Conservation (phyloP, 148 eudicot genomes). For the Selenicereus undatus region DNA sequence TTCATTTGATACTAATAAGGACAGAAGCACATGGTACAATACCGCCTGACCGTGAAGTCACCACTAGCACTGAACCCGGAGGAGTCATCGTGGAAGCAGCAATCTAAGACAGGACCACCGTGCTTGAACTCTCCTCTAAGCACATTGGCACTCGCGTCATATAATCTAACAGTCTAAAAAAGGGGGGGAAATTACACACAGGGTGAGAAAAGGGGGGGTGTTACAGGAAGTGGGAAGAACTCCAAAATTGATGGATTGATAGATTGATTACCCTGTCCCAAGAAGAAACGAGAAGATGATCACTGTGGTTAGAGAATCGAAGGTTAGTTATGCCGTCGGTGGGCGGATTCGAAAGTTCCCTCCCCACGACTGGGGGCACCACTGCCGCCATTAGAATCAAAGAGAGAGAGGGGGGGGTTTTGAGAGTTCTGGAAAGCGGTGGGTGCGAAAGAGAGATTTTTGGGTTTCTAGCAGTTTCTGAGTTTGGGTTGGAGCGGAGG, state of each 20-base stretch:
- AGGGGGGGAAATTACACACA: background rate
- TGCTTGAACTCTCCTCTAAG: constrained; percentile 87
- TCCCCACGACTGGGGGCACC: constrained; percentile 49
- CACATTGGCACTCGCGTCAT: constrained; percentile 77
- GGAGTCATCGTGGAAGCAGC: constrained; percentile 91
- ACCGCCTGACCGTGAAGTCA: constrained; percentile 85
- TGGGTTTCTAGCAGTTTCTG: background rate
- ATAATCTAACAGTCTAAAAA: constrained; percentile 71
- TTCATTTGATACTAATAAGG: background rate
- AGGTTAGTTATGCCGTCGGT: constrained; percentile 77
- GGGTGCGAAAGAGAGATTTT: background rate
- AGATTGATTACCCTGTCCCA: constrained; percentile 62
- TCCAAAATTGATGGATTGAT: too few species aligned
- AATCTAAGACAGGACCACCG: constrained; percentile 87
- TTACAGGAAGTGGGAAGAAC: too few species aligned
- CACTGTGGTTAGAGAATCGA: constrained; percentile 76
- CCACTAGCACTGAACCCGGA: constrained; percentile 81
- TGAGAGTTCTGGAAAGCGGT: constrained; percentile 18
- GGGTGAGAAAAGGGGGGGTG: background rate
- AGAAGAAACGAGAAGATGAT: constrained; percentile 85
- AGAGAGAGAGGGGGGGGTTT: background rate
- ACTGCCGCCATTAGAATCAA: constrained; percentile 42
- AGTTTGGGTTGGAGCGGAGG: background rate
- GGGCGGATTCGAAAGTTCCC: constrained; percentile 71
- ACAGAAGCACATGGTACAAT: background rate